Conservation (phyloP, 2,329 filamentous ascomycete species). For the Alternaria angustiovoidea region DNA sequence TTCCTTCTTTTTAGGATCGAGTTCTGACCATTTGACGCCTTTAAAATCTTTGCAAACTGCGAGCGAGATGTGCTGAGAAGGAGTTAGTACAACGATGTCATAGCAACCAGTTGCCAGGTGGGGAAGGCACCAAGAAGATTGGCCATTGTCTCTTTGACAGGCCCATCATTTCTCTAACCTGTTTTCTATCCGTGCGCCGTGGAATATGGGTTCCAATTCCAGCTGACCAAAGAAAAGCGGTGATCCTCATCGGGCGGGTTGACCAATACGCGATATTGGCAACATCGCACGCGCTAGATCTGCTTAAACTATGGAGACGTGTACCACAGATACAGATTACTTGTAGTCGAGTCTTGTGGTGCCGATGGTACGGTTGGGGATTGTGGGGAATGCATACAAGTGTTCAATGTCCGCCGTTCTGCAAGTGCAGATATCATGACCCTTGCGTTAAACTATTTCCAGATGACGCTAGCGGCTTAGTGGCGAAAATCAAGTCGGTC, state of each 20-base stretch:
- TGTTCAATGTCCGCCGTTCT: not conserved
- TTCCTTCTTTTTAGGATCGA: not conserved
- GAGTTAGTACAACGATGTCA: not conserved
- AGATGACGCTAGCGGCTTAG: not conserved
- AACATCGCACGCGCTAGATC: slow-evolving; percentile 1
- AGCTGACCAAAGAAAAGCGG: slow-evolving; percentile 1
- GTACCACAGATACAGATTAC: too few relatives aligned
- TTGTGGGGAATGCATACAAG: not conserved
- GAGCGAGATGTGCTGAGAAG: slow-evolving; percentile 7
- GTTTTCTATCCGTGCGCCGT: not conserved
- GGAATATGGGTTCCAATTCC: not conserved
- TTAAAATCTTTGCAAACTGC: slow-evolving; percentile 8
- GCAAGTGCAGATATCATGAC: not conserved
- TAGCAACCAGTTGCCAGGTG: not conserved
- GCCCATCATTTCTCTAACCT: slow-evolving; percentile 2
- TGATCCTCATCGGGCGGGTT: slow-evolving; percentile 8
- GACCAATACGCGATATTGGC: not conserved
- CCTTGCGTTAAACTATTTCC: slow-evolving; percentile 2
- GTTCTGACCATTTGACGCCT: not conserved
- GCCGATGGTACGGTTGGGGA: not conserved
- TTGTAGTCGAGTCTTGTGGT: not conserved
- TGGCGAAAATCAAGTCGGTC: not conserved
- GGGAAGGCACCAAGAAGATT: slow-evolving; percentile 6
- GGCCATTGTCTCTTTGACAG: slow-evolving; percentile 14
- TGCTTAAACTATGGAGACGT: not conserved